Conservation (phyloP, 441 rosid species). For the Omphalea diandra region DNA sequence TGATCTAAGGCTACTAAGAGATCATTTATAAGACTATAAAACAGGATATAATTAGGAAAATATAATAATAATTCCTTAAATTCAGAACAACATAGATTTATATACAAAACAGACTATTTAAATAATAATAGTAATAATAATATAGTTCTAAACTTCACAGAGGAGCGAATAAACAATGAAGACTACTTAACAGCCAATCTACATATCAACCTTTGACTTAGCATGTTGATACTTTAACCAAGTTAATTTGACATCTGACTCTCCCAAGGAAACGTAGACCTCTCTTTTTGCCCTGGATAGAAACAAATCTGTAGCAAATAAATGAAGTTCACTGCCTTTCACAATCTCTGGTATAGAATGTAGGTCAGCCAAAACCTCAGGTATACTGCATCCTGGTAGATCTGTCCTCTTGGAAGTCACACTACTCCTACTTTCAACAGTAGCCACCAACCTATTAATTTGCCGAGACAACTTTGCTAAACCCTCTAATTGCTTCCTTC, state of each 20-base stretch:
- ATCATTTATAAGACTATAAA: neutral
- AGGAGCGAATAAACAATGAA: neutral
- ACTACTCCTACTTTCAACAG: constrained; percentile 15
- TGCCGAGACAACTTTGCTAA: constrained; percentile 4
- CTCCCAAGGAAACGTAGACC: constrained; percentile 2
- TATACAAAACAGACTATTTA: neutral
- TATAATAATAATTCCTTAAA: neutral
- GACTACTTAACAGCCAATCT: neutral
- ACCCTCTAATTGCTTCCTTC: constrained; percentile 2
- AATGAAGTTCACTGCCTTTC: constrained; percentile 18
- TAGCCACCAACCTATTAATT: constrained; percentile 6
- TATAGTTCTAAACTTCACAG: neutral
- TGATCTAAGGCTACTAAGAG: neutral
- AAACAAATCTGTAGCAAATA: constrained; percentile 17
- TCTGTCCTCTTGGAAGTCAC: constrained; percentile 20
- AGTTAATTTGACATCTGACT: constrained; percentile 4
- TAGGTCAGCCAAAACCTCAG: constrained; percentile 14
- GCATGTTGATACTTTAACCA: constrained; percentile 15
- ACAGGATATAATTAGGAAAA: neutral
- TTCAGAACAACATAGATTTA: neutral
- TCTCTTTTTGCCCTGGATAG: constrained; percentile 15
- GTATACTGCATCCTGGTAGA: constrained; percentile 15
- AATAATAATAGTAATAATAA: neutral
- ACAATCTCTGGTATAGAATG: constrained; percentile 16
- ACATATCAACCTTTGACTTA: constrained; percentile 1